Evolutionary conservation across 805 yeast species (phyloP), one percentile per base, ranked within the genome.

Genomic region (Osmozyma mogii): DNA sequence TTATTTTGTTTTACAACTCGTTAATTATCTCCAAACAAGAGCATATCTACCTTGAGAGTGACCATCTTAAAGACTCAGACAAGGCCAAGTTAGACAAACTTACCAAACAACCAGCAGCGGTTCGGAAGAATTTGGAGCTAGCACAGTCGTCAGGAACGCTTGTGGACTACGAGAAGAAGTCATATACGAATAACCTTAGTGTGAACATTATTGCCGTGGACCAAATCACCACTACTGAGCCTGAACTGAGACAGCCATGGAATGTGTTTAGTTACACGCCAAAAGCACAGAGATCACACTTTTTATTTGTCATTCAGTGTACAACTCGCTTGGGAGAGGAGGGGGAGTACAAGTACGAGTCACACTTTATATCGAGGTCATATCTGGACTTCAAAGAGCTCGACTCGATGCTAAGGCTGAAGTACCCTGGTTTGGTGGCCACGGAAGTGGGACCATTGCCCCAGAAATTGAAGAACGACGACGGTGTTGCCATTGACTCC

Each of bases 1-100:
- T 87, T 12, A 54, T 82, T 16, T 59, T 85, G 46, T 63, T 84
- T 38, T 82, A 75, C 56, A 84, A 83, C 43, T 78, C 95, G 0
- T 81, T 87, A 20, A 49, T 88, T 10, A 74, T 77, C 4, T 72
- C 88, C 3, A 50, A 57, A 1, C 63, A 73, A 32, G 89, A 82
- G 41, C 44, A 65, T 10, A 54, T 46, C 8, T 81, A 80, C 40
- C 35, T 58, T 28, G 31, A 38, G 9, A 38, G 39, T 9, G 53
- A 46, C 19, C 66, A 61, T 32, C 39, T 55, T 19, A 57, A 56
- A 27, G 52, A 61, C 3, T 46, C 62, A 8, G 67, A 57, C 36
- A 48, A 54, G 8, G 63, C 60, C 4, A 56, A 56, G 27, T 34
- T 61, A 11, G 63, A 60, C 28, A 59, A 56, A 31, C 30, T 58